Evolutionary conservation across 2,329 filamentous ascomycete genomes (phyloP).

Genomic region (Venturia effusa): DNA sequence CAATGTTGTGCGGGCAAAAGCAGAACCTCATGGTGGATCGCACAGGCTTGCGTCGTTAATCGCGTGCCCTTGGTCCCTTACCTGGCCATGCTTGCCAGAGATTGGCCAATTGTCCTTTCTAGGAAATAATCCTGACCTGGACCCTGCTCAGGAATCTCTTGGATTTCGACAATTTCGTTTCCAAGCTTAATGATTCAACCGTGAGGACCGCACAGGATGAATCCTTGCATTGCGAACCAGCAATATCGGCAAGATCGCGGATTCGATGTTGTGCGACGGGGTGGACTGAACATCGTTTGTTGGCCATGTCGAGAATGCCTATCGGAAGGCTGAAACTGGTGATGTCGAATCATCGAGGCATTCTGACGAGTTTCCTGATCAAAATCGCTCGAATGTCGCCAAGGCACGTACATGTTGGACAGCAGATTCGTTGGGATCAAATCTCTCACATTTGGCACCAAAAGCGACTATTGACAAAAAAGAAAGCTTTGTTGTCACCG

Average conservation of each 20-base stretch:
- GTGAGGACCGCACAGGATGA: neutral
- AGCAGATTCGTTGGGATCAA: neutral
- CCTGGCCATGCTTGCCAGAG: neutral
- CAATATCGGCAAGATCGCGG: neutral
- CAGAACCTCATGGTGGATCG: neutral
- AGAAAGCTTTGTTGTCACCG: neutral
- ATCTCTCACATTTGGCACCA: neutral
- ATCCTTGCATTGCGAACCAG: neutral
- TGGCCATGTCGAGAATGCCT: neutral
- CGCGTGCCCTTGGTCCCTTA: neutral
- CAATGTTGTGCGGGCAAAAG: neutral
- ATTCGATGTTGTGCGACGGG: neutral
- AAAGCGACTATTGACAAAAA: neutral
- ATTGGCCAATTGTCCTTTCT: neutral
- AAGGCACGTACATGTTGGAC: neutral
- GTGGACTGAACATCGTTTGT: neutral
- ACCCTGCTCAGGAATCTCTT: neutral
- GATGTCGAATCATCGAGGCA: no score
- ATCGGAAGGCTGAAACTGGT: neutral
- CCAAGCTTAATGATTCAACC: neutral
- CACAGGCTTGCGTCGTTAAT: neutral
- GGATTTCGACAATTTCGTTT: neutral
- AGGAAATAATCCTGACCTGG: constrained; percentile 1
- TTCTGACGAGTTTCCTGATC: neutral
- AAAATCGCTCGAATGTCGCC: neutral